Percentiles rank a stretch among this genome's conserved stretches.
phyloP scores from a whole-genome alignment of 1,139 yeast genomes.

The Hyphopichia khmerensis region DNA sequence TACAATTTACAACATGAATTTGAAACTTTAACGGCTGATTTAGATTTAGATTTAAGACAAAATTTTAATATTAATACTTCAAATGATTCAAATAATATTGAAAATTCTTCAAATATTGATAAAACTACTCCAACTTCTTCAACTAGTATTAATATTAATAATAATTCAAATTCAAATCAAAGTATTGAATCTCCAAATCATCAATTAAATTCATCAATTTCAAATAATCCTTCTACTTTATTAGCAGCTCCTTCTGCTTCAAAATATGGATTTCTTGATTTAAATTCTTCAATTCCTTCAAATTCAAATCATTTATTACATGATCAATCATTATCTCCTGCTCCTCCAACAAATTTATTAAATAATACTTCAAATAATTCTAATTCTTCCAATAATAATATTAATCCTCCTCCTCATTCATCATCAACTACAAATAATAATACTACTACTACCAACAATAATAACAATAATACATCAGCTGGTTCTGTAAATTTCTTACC shows the following conservation, averaged over 20 bases:
- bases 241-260: constrained; percentile 24
- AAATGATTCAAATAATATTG: constrained; percentile 33
- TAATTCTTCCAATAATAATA: not conserved
- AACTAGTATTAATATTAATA: constrained; percentile 14
- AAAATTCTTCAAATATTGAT: not conserved
- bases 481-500: constrained; percentile 9
- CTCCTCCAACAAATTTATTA: constrained; percentile 2
- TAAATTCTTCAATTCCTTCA: constrained; percentile 18
- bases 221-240: constrained; percentile 13
- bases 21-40: constrained; percentile 46
- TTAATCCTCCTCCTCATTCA: not conserved
- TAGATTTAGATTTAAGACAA: constrained; percentile 44
- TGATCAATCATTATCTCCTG: constrained; percentile 6
- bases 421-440: constrained; percentile 1
- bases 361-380: not conserved
- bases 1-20: constrained; percentile 47
- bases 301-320: constrained; percentile 9
- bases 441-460: not conserved
- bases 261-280: constrained; percentile 17
- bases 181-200: constrained; percentile 1
- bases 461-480: not conserved
- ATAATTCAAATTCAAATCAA: constrained; percentile 2
- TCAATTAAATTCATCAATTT: not conserved
- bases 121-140: constrained; percentile 17
- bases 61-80: not conserved